Conservation (phyloP, 2,329 filamentous ascomycete genomes). For the Coniochaeta prunicola region DNA sequence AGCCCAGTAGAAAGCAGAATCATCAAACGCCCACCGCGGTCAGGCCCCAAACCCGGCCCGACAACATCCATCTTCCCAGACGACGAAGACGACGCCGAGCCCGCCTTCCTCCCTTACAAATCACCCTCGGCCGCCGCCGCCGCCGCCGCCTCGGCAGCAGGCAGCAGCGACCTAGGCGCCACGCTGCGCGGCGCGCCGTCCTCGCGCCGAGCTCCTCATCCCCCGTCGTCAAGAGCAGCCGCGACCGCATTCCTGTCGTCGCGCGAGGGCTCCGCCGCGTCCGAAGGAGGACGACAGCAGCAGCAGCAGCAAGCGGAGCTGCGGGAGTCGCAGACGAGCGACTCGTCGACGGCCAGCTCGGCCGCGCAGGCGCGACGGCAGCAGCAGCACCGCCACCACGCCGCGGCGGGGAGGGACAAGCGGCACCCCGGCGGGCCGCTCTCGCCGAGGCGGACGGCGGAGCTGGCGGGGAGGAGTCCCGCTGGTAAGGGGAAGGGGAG, state of each 20-base stretch:
- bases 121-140: conserved; percentile 9
- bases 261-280: background rate
- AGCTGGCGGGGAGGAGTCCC: conserved; percentile 49
- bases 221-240: background rate
- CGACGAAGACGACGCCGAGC: conserved; percentile 48
- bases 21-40: conserved; percentile 51
- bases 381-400: conserved; percentile 17
- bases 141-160: conserved; percentile 9
- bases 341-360: conserved; percentile 53
- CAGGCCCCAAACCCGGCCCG: conserved; percentile 23
- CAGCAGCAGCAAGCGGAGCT: background rate
- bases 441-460: conserved; percentile 53
- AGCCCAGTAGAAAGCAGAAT: conserved; percentile 51
- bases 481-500: conserved; percentile 41
- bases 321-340: conserved; percentile 46
- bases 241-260: background rate
- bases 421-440: conserved; percentile 34
- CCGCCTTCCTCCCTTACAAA: conserved; percentile 46
- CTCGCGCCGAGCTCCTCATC: background rate
- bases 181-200: conserved; percentile 20
- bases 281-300: too few species aligned
- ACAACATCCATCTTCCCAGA: conserved; percentile 20
- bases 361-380: conserved; percentile 22
- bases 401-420: conserved; percentile 17
- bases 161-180: conserved; percentile 34